Conservation (phyloP, 768 basidiomycete species). For the Kwoniella sp. region DNA sequence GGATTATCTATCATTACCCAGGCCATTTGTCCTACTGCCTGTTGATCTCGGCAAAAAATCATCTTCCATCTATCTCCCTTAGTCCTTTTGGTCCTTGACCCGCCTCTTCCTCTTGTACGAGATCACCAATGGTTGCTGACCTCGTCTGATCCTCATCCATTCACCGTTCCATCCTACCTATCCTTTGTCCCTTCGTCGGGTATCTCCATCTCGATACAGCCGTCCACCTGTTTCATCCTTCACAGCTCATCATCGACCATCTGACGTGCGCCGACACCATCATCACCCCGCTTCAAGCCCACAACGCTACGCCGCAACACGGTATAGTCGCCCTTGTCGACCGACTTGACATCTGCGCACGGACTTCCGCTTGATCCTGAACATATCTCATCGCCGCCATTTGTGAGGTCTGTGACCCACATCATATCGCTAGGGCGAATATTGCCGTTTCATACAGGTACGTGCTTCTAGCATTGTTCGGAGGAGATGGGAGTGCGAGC, state of each 20-base stretch:
- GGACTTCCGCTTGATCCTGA: background rate
- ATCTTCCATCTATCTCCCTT: background rate
- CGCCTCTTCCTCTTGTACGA: background rate
- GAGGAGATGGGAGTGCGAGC: background rate
- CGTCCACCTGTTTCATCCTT: background rate
- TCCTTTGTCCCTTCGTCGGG: background rate
- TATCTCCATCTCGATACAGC: background rate
- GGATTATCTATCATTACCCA: background rate
- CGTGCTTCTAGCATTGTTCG: background rate
- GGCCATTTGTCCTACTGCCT: too few species aligned
- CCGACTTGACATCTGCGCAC: constrained; percentile 17
- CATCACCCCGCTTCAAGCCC: background rate
- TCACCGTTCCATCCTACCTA: background rate
- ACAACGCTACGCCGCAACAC: background rate
- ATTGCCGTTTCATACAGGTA: background rate
- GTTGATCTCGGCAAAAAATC: background rate
- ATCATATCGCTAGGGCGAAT: background rate
- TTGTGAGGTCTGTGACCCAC: constrained; percentile 20
- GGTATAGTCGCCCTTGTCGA: constrained; percentile 6
- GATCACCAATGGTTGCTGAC: background rate
- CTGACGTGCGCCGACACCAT: background rate
- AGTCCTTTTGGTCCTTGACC: background rate
- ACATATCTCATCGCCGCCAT: background rate
- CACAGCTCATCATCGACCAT: background rate
- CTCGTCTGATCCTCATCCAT: background rate